Percentiles rank a stretch among this genome's conserved stretches.
phyloP scores from a whole-genome alignment of 2,329 filamentous ascomycete genomes.

The Westerdykella aurantiaca region DNA sequence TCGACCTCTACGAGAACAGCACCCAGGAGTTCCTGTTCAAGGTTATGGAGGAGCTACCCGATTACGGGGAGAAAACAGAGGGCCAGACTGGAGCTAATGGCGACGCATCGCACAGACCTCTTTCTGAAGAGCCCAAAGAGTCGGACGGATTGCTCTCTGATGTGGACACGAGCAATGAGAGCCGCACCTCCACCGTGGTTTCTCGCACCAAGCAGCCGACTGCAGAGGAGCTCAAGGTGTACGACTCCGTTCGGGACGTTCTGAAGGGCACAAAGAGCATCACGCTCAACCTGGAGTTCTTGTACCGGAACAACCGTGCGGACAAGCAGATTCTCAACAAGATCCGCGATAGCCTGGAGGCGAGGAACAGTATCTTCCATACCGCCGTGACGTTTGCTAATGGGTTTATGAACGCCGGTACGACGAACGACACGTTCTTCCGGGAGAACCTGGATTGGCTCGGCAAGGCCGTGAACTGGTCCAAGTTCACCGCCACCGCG shows the following conservation, averaged over 20 bases:
- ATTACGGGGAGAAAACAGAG: conserved; percentile 45
- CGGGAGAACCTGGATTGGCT: conserved; percentile 96
- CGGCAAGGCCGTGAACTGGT: conserved; percentile 98
- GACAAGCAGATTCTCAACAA: conserved; percentile 93
- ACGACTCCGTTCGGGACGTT: conserved; percentile 54
- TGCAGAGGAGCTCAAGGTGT: conserved; percentile 50
- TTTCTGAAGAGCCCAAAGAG: conserved; percentile 48
- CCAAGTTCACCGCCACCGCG: conserved; percentile 96
- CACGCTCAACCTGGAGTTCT: conserved; percentile 89
- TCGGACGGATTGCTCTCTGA: conserved; percentile 55
- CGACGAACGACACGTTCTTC: conserved; percentile 98
- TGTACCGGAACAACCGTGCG: conserved; percentile 91
- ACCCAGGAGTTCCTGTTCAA: conserved; percentile 94
- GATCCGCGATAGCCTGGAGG: conserved; percentile 89
- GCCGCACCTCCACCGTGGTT: conserved; percentile 44
- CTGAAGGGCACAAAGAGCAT: conserved; percentile 90
- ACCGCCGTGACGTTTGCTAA: conserved; percentile 96
- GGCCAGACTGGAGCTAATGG: conserved; percentile 35
- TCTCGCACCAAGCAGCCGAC: conserved; percentile 41
- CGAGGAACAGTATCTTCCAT: conserved; percentile 97
- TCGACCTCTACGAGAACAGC: conserved; percentile 96
- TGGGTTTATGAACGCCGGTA: conserved; percentile 98
- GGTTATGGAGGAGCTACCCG: conserved; percentile 73
- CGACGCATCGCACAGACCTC: conserved; percentile 28
- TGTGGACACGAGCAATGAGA: conserved; percentile 49